These are phyloP conservation scores for Suillus spraguei DNA, from an alignment of 768 basidiomycete genomes.

Conservation along the genomic window DNA sequence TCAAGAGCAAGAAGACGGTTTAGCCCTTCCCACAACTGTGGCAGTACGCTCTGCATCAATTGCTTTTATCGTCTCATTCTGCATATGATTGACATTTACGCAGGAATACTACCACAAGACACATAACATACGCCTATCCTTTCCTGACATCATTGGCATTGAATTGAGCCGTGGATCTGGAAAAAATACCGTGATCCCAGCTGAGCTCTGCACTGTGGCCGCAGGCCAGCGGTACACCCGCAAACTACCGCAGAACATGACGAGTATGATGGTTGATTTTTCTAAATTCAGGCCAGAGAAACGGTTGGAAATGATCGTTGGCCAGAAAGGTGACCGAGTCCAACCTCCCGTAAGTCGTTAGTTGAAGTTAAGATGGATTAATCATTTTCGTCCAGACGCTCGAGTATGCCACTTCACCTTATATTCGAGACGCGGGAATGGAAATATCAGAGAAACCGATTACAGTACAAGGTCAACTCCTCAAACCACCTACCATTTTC, in stretches of 20 bases:
- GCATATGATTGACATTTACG: background rate
- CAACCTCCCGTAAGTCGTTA: constrained; percentile 23
- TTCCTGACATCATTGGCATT: constrained; percentile 44
- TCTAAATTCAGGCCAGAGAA: constrained; percentile 48
- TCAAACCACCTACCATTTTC: constrained; percentile 35
- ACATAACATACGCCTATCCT: constrained; percentile 36
- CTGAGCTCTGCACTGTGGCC: constrained; percentile 49
- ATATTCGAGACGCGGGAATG: constrained; percentile 46
- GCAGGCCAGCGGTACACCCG: constrained; percentile 53
- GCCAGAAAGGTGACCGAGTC: constrained; percentile 27
- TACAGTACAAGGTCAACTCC: constrained; percentile 38
- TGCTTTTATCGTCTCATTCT: background rate
- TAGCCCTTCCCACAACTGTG: constrained; percentile 34
- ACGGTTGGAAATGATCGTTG: constrained; percentile 42
- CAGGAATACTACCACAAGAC: constrained; percentile 46
- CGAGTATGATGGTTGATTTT: constrained; percentile 47
- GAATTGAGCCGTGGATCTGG: constrained; percentile 26
- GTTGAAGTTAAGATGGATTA: background rate
- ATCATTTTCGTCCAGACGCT: constrained; percentile 29
- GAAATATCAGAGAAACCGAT: constrained; percentile 33
- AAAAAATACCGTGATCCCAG: constrained; percentile 42
- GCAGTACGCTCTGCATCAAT: constrained; percentile 1
- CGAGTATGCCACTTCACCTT: constrained; percentile 42
- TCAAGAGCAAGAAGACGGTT: constrained; percentile 20
- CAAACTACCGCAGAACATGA: constrained; percentile 42